Evolutionary conservation across 108 stramenopile species (phyloP), one percentile per base, ranked within the genome.

Genomic region (Cyclostephanos tholiformis): DNA sequence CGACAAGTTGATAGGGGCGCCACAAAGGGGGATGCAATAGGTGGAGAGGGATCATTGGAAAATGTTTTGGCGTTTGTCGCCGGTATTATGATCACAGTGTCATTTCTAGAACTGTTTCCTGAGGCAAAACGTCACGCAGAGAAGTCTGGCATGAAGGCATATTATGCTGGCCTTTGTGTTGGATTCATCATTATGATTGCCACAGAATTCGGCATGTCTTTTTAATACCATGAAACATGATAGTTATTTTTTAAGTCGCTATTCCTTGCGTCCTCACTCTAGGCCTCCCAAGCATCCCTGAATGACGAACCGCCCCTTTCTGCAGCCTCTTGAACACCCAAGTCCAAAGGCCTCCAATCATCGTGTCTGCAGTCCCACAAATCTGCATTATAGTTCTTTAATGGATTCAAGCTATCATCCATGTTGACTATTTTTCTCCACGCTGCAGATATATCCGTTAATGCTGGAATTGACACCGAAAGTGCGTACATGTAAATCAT

Each of bases 21-120:
- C 17, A n/a, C 35, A 22, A 29, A 65, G 35, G 60, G 59, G 60
- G 53, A 50, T 26, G 22, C 41, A 7, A 49, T 61, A 17, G 72
- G 44, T 4, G 71, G 51, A 23, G 68, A 67, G n/a, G 75, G 79
- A 39, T 76, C 82, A 14, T 72, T 94, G 79, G 87, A 90, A 58
- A 91, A 91, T 86, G 87, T 94, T 0, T 71, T 94, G 78, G 85
- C 88, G 5, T 89, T 85, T 75, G 92, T 93, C 29, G 89, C 92
- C n/a, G 92, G 92, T 26, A 84, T 93, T 62, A 93, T 93, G 92
- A 86, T 86, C 52, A 89, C 78, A 74, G 92, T 93, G 26, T 85
- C 92, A 0, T 11, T 93, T 2, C 53, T 80, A 38, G 92, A 90
- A 76, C 77, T 93, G n/a, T 89, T 87, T 82, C 92, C 92, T 2